Conservation (phyloP, 306 rosid species). For the Betula pendula region DNA sequence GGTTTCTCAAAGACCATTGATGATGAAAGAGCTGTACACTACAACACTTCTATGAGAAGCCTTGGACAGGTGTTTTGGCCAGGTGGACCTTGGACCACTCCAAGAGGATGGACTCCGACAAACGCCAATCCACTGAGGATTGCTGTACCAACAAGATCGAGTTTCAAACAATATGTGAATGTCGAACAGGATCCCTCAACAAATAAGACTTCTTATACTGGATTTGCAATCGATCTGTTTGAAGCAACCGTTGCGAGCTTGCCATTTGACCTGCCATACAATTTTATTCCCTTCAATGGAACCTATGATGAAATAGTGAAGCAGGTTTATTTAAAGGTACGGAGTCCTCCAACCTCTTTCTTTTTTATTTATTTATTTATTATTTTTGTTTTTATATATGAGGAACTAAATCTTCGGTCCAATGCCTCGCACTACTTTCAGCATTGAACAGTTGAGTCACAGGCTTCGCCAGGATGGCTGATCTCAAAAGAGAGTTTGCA, state of each 20-base stretch:
- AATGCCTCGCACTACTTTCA: too few species aligned
- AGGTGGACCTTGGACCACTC: constrained; percentile 35
- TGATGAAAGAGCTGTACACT: constrained; percentile 5
- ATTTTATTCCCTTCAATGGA: constrained; percentile 33
- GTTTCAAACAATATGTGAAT: constrained; percentile 33
- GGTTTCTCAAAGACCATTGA: constrained; percentile 30
- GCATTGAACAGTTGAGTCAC: too few species aligned
- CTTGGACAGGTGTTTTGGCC: constrained; percentile 48
- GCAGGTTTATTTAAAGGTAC: constrained; percentile 34
- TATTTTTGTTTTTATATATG: too few species aligned
- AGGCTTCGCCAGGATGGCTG: too few species aligned
- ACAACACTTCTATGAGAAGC: constrained; percentile 32
- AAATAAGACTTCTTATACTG: constrained; percentile 16
- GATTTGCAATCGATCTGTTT: constrained; percentile 45
- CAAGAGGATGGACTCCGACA: constrained; percentile 45
- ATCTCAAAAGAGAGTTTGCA: too few species aligned
- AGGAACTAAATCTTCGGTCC: too few species aligned
- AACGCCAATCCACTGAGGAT: constrained; percentile 26
- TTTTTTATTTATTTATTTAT: too few species aligned
- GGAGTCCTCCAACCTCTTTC: too few species aligned
- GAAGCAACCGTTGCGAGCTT: constrained; percentile 18
- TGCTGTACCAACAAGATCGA: constrained; percentile 39
- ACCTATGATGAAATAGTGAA: constrained; percentile 42
- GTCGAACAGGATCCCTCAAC: constrained; percentile 10
- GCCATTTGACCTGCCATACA: constrained; percentile 32